Conservation (phyloP, 2,329 filamentous ascomycete species). For the Scytalidium sp. region DNA sequence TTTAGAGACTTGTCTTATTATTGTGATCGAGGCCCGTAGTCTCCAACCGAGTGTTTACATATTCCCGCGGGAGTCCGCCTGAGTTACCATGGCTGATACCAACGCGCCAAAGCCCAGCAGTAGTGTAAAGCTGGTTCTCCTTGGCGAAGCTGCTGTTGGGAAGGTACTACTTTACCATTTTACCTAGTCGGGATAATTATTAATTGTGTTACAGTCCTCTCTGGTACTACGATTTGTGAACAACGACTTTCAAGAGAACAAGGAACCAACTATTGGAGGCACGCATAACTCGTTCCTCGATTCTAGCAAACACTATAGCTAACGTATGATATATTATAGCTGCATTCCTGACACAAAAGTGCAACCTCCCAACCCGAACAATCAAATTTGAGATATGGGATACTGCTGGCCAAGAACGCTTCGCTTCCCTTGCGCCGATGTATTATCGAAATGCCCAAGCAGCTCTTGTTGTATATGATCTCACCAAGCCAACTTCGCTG, state of each 20-base stretch:
- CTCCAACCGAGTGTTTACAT: not conserved
- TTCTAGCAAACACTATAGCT: not conserved
- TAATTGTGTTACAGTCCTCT: slow-evolving; percentile 66
- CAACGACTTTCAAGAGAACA: slow-evolving; percentile 99
- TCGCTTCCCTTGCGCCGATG: slow-evolving; percentile 95
- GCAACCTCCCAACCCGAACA: slow-evolving; percentile 87
- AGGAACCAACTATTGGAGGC: slow-evolving; percentile 99
- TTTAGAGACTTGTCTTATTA: not conserved
- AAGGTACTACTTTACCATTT: slow-evolving; percentile 62
- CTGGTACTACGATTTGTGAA: slow-evolving; percentile 98
- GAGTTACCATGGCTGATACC: slow-evolving; percentile 66
- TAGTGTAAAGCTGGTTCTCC: slow-evolving; percentile 98
- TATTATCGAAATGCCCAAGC: slow-evolving; percentile 99
- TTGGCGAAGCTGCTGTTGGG: slow-evolving; percentile 96
- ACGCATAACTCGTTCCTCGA: slow-evolving; percentile 27
- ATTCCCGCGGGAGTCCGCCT: not conserved
- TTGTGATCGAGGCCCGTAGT: not conserved
- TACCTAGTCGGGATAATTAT: not conserved
- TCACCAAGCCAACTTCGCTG: slow-evolving; percentile 93
- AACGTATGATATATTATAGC: slow-evolving; percentile 51
- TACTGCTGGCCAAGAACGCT: slow-evolving; percentile 95
- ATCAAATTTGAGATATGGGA: slow-evolving; percentile 98
- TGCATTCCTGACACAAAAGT: slow-evolving; percentile 98
- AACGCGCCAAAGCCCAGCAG: slow-evolving; percentile 90
- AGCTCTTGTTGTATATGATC: slow-evolving; percentile 96